Evolutionary conservation across 352 stramenopile species (phyloP), one percentile per base, ranked within the genome.

Genomic region (Globisporangium alternatum): DNA sequence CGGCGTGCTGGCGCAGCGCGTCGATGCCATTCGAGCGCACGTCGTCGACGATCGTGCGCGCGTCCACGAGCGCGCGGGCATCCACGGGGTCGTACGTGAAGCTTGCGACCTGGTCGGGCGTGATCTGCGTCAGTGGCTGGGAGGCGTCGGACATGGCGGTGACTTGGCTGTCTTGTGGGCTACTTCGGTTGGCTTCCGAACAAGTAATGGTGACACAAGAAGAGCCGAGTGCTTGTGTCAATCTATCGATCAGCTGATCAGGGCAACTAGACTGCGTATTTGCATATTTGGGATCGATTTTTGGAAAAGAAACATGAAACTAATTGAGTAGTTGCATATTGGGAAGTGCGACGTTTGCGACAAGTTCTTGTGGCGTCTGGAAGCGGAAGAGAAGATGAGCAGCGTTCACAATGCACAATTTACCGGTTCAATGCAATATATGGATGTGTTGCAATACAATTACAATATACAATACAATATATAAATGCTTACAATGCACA

Each of bases 81-180:
- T 95, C 86, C 25, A 95, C 86, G 25, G 86, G 82, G 56, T 92
- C 84, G 72, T 93, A 92, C 55, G 86, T 80, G 69, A 95, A 92
- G 62, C 72, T 82, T 17, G 80, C 80, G 47, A 95, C 86, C 49
- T 95, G 65, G 13, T 67, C 62, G 6, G 86, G 86, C 1, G 64
- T 56, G 66, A 92, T 92, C 74, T 90, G 80, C 78, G 88, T 90
- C 52, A 93, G 74, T 13, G 70, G 76, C 3, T 69, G 59, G 35
- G 31, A 2, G 13, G 70, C 58, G 41, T 52, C 54, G 52, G 56
- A 52, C 69, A 84, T 88, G 19, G 58, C 41, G n/a, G 39, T 35
- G 35, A 13, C 19, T 35, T 21, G 35, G 2, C 25, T 19, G 53
- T 47, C 19, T 47, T 30, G 37, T 9, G 49, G 17, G 28, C 35